A percentile compares a stretch with the other conserved stretches of the same genome.
phyloP scores from a whole-genome alignment of 2,329 filamentous ascomycete genomes.

The Trichoderma arundinaceum region DNA sequence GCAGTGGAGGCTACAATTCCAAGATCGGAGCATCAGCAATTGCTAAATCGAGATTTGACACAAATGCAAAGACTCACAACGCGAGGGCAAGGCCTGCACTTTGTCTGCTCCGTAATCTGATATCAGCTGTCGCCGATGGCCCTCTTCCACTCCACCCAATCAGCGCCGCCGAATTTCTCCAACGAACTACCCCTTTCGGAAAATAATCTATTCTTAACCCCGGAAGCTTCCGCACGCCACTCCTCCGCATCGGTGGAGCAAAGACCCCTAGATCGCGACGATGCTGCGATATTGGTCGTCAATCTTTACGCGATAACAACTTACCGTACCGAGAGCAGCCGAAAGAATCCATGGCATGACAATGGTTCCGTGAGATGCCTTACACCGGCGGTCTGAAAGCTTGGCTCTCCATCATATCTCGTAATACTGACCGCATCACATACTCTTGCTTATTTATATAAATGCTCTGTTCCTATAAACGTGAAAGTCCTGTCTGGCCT shows the following conservation, averaged over 20 bases:
- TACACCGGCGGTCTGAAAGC: constrained; percentile 2
- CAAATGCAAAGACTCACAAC: background rate
- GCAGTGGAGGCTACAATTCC: too few relatives aligned
- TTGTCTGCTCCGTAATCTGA: too few relatives aligned
- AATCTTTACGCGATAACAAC: constrained; percentile 6
- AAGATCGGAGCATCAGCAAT: too few relatives aligned
- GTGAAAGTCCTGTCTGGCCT: too few relatives aligned
- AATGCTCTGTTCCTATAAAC: background rate
- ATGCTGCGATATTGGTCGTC: background rate
- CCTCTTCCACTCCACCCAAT: background rate
- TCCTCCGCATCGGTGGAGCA: background rate
- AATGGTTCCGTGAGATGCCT: background rate
- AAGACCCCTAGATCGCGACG: background rate
- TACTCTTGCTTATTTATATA: background rate
- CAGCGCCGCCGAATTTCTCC: background rate
- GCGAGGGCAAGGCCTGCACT: too few relatives aligned
- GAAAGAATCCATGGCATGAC: background rate
- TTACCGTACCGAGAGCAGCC: background rate
- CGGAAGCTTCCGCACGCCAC: background rate
- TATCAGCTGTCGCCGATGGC: too few relatives aligned
- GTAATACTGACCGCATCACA: background rate
- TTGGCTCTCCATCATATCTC: background rate
- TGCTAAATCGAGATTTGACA: background rate
- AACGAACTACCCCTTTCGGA: constrained; percentile 11
- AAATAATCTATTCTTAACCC: background rate